Evolutionary conservation across 495 filamentous ascomycete species (phyloP).

Genomic region (Neohortaea acidophila): DNA sequence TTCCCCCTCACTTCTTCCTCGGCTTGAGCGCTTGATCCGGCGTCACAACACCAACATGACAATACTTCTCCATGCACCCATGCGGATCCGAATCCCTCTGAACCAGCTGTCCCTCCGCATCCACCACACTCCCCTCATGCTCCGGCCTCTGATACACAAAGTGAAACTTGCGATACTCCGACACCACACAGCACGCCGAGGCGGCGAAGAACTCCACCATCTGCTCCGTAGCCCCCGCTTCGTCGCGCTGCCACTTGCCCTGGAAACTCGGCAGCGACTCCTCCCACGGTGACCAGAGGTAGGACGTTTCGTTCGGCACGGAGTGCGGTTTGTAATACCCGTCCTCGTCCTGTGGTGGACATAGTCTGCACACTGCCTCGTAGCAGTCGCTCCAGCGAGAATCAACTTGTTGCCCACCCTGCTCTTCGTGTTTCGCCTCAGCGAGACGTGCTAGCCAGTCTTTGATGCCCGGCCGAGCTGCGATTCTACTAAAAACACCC

Average conservation of each 20-base stretch:
- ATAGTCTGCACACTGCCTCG: conserved; percentile 6
- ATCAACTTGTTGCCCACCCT: background rate
- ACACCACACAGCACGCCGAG: background rate
- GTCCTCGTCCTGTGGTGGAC: conserved; percentile 10
- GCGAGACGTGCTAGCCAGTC: conserved; percentile 8
- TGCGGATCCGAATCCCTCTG: conserved; percentile 4
- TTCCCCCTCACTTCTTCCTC: background rate
- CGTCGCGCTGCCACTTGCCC: conserved; percentile 8
- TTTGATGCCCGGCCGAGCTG: conserved; percentile 10
- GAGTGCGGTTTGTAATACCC: conserved; percentile 6
- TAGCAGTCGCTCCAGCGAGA: conserved; percentile 3
- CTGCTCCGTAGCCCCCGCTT: conserved; percentile 9
- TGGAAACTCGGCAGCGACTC: conserved; percentile 7
- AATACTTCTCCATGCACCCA: conserved; percentile 11
- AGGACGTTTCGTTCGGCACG: conserved; percentile 3
- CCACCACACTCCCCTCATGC: background rate
- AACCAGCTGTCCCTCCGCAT: background rate
- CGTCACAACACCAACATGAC: conserved; percentile 10
- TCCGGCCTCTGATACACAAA: conserved; percentile 10
- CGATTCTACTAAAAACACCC: conserved; percentile 8
- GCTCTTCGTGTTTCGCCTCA: background rate
- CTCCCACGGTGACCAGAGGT: conserved; percentile 8
- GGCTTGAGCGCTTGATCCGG: conserved; percentile 3
- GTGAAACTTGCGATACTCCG: conserved; percentile 9
- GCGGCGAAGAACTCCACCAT: conserved; percentile 15